Base-by-base conservation (phyloP, 805 yeast species). In the Groenewaldozyma tartarivorans region DNA sequence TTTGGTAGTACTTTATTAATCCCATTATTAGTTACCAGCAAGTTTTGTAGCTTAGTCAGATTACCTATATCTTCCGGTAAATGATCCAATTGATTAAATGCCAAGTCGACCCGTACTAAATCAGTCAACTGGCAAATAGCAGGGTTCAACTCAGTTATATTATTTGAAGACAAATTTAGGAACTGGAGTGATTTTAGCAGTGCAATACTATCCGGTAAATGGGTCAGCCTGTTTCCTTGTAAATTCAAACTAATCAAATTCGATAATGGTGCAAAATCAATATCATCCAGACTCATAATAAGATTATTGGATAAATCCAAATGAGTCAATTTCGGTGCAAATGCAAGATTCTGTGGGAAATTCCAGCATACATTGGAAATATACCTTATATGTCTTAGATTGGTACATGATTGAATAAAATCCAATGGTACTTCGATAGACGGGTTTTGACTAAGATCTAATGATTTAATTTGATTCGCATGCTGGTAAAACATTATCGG, bases 391-490 rank as follows among this genome's bases (percentile, higher is more conserved):
- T 74, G 72, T 20, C 73, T 69, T 52, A 87, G 66, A 53, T 83
- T 83, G 32, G 76, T 72, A 49, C 94, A 84, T 19, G 81, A 61
- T 56, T 86, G 94, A 52, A 88, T 77, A 56, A 88, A 88, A 55
- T 87, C 95, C 41, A 76, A 63, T 0, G 96, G 94, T 26, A 88
- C 66, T 44, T 78, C 75, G 40, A 90, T 79, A 15, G 94, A 81
- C 3, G 95, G 94, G 56, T 88, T 88, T 47, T 81, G 76, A 2
- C 94, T 81, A 5, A 86, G 85, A 58, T 88, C 90, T 46, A 88
- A 67, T 46, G 79, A 71, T 50, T 81, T 82, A 43, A 88, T 85
- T 47, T 84, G 90, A 42, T 79, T 73, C 0, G 95, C 83, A 45
- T 77, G 83, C 50, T 77, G 82, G 56, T 81, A 86, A 47, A 88